A percentile compares a stretch with the other conserved stretches of the same genome.
Evolutionary conservation across 768 basidiomycete genomes (phyloP).

Genomic region (Naganishia antarctica): DNA sequence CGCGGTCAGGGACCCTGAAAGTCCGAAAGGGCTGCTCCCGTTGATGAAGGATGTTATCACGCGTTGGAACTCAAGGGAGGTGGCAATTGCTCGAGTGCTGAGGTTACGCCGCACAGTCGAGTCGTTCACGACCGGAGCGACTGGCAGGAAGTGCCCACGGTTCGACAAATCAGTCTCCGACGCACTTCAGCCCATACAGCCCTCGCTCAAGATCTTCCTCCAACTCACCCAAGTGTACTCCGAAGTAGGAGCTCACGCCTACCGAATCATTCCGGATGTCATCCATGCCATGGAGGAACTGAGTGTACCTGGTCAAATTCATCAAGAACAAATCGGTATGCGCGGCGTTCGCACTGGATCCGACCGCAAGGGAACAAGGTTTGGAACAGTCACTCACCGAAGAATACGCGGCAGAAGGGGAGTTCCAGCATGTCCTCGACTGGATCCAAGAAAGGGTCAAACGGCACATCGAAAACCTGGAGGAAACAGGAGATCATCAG

Average conservation of each 20-base stretch:
- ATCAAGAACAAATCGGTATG: neutral
- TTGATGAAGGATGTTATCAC: neutral
- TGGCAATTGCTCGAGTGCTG: neutral
- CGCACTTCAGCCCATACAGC: neutral
- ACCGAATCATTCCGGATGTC: neutral
- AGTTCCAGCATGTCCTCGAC: neutral
- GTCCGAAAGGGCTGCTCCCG: neutral
- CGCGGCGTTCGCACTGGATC: constrained; percentile 8
- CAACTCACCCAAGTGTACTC: neutral
- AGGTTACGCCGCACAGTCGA: neutral
- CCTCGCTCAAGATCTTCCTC: neutral
- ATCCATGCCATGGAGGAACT: neutral
- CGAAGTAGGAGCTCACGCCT: neutral
- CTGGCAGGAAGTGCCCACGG: neutral
- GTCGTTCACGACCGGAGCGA: neutral
- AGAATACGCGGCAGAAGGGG: neutral
- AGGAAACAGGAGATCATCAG: neutral
- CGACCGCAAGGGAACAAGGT: neutral
- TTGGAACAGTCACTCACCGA: neutral
- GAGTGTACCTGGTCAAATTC: neutral
- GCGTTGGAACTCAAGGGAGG: neutral
- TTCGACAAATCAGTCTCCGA: neutral
- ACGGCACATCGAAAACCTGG: neutral
- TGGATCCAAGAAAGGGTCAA: neutral
- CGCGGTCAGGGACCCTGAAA: neutral